Base-by-base conservation (phyloP, 1,284 basidiomycete species). In the Cutaneotrichosporon cutaneum region DNA sequence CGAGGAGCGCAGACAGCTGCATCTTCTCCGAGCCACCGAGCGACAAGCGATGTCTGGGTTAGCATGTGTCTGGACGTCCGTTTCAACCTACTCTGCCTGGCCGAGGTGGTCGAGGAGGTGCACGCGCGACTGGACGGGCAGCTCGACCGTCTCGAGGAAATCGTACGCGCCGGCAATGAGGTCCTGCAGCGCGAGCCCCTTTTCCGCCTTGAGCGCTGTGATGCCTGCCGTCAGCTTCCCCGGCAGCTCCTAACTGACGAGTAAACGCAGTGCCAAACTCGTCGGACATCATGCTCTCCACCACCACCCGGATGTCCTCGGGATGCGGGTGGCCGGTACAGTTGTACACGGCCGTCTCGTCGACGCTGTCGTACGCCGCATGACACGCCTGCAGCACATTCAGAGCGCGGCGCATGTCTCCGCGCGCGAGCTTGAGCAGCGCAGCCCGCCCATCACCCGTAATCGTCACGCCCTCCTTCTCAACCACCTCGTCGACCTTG, bases 321-420 rank as follows among this genome's bases (percentile, higher is more conserved):
- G 96, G 96, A 74, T 96, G 93, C 16, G 96, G 96, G 68, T 89
- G 93, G 26, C 96, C 96, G 0, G 96, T 99, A 75, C 95, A 99
- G 67, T 90, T 91, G 79, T 99, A 99, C 21, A 99, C 88, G 63
- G 95, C 93, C 0, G 87, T 87, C 79, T 97, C 94, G 68, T 92
- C 90, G 35, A 89, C 88, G 4, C 84, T 77, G 51, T 94, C 92
- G 75, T 96, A 97, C 2, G 95, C 96, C 18, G 96, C 94, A 77
- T 98, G 92, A 73, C 95, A 99, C 2, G 96, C 96, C 82, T 99
- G 95, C 11, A 99, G 82, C 42, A 99, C 89, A 74, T 97, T 99
- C 48, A 99, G 83, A 1, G 94, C 95, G 58, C 96, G 84, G 66
- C 96, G 88, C 96, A 99, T 99, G 77, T 99, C 96, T 30, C 96